A percentile compares a stretch with the other conserved stretches of the same genome.
These are phyloP conservation scores for Eucalyptus camaldulensis DNA, from an alignment of 345 rosid species.

Conservation along the genomic window DNA sequence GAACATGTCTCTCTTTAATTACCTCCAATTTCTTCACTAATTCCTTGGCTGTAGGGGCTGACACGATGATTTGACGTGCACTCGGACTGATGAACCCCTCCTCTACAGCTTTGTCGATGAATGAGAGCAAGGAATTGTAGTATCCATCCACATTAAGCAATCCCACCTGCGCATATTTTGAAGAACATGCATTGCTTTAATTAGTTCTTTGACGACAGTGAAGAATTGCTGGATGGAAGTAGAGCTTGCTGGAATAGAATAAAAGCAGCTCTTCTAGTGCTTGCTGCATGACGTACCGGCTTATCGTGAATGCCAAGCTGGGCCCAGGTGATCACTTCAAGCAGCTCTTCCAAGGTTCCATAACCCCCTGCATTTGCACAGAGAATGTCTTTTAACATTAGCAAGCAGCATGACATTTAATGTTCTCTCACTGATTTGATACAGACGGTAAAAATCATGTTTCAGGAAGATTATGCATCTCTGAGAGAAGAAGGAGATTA, in stretches of 20 bases:
- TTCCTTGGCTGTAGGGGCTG: constrained; percentile 85
- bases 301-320: constrained; percentile 98
- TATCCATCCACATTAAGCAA: constrained; percentile 97
- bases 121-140: constrained; percentile 92
- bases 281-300: constrained; percentile 31
- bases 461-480: not conserved
- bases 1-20: not conserved
- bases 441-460: not conserved
- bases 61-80: constrained; percentile 83
- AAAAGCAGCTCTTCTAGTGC: not conserved
- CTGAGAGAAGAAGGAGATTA: not conserved
- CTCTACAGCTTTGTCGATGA: constrained; percentile 96
- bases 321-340: constrained; percentile 98
- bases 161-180: constrained; percentile 48
- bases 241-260: not conserved
- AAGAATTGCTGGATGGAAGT: not conserved
- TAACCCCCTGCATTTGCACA: constrained; percentile 58
- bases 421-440: not conserved
- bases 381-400: not conserved
- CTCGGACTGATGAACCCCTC: constrained; percentile 81
- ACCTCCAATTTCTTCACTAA: constrained; percentile 89
- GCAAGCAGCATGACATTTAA: not conserved
- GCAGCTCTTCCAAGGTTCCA: constrained; percentile 96
- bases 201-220: not conserved
- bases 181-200: not conserved